Base-by-base conservation (phyloP, 768 basidiomycete species). In the Lactarius trivialis region DNA sequence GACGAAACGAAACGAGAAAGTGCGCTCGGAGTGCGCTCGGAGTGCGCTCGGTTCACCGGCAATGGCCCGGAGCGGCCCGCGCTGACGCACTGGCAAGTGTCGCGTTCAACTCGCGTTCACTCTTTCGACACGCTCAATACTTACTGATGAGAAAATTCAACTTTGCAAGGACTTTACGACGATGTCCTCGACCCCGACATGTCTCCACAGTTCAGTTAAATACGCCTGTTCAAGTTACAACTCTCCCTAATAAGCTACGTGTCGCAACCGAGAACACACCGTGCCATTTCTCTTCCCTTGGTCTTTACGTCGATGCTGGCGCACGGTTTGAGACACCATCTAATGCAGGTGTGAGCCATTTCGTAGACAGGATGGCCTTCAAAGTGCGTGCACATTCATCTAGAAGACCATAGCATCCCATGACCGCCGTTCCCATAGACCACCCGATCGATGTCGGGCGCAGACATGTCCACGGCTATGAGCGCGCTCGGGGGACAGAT, bases 281-380 rank as follows among this genome's bases (percentile, higher is more conserved):
- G 0, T 92, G 93, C 19, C 93, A 98, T 76, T 98, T 98, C 73
- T 89, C 94, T 37, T 88, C 93, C 0, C 82, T 96, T 0, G 97
- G 96, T 3, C 82, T 98, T 43, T 98, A 93, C 69, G 81, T 98
- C 68, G 94, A 98, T 72, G 94, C 92, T 2, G 97, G 97, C 28
- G 85, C 91, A 32, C 81, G 97, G 15, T 95, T 91, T 78, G 97
- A 98, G 72, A 84, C 81, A 12, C 74, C 81, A 21, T 74, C 80
- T 19, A 88, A 81, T 0, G 83, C 82, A 8, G 97, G 97, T 0
- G 88, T 86, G 7, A 91, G 90, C 64, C 93, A 98, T 81, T 89
- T 98, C 71, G 72, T 98, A 36, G 95, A 98, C 69, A 81, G 94
- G 69, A 85, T 98, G 84, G 96, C 96, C 1, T 98, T 96, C 81